Percentiles rank a stretch among this genome's conserved stretches.
Conservation (phyloP, 306 rosid genomes). For the Rosa multiflora region DNA sequence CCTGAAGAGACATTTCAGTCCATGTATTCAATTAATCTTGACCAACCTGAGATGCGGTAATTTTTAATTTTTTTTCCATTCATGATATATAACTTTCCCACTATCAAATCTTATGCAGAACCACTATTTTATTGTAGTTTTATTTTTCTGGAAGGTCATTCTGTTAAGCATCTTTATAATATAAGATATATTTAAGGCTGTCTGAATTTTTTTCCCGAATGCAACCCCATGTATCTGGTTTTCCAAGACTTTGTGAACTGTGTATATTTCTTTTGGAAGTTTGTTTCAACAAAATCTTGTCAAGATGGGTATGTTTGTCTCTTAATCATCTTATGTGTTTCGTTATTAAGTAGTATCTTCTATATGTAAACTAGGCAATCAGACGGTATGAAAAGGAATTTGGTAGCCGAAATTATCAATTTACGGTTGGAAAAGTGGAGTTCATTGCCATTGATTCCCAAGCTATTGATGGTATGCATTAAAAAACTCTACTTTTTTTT, state of each 20-base stretch:
- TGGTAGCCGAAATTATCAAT: slow-evolving; percentile 57
- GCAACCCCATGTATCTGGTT: background rate
- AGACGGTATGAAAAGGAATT: slow-evolving; percentile 64
- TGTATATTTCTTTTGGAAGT: background rate
- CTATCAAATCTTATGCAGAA: background rate
- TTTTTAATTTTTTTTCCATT: background rate
- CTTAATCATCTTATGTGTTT: slow-evolving; percentile 18
- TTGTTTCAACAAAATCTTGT: background rate
- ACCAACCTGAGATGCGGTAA: background rate
- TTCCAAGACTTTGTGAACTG: background rate
- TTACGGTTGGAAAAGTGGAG: slow-evolving; percentile 65
- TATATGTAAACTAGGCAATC: slow-evolving; percentile 44
- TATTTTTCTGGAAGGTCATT: background rate
- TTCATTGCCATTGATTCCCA: slow-evolving; percentile 77
- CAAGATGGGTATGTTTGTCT: background rate
- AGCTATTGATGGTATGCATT: slow-evolving; percentile 62
- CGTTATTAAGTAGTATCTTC: background rate
- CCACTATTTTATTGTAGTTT: background rate
- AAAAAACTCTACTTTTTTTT: background rate
- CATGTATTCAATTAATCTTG: background rate
- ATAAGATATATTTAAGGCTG: background rate
- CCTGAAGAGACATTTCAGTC: background rate
- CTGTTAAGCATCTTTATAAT: slow-evolving; percentile 4
- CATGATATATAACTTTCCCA: background rate
- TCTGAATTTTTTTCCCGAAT: background rate